Percentiles rank a stretch among this genome's conserved stretches.
phyloP scores from a whole-genome alignment of 2,329 filamentous ascomycete genomes.

The Pestalotiopsis fici region DNA sequence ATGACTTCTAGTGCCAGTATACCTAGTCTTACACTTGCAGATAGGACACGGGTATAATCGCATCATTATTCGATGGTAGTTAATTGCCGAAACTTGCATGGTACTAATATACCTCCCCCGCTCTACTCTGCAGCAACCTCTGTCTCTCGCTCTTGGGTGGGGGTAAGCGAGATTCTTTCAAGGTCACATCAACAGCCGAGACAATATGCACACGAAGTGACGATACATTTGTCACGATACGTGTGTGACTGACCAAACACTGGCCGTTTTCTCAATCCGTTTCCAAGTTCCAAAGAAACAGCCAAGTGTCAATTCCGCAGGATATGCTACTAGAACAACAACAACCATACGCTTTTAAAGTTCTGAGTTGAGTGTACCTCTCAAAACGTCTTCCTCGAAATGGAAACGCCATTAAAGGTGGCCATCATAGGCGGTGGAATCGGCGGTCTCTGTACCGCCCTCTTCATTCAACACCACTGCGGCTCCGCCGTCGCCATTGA shows the following conservation, averaged over 20 bases:
- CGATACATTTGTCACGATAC: too few species aligned
- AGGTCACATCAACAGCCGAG: not conserved
- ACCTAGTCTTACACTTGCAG: too few species aligned
- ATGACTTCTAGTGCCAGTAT: not conserved
- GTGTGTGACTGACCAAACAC: too few species aligned
- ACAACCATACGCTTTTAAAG: too few species aligned
- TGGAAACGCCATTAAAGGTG: constrained; percentile 14
- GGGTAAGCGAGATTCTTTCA: not conserved
- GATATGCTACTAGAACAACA: too few species aligned
- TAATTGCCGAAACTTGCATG: not conserved
- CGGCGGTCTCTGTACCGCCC: constrained; percentile 35
- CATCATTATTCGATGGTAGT: not conserved
- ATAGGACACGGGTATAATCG: not conserved
- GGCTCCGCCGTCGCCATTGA: constrained; percentile 21
- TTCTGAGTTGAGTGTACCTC: not conserved
- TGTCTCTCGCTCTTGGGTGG: not conserved
- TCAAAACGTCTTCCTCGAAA: not conserved
- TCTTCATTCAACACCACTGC: constrained; percentile 34
- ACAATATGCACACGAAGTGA: not conserved
- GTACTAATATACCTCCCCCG: not conserved
- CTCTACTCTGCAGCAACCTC: not conserved
- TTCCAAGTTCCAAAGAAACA: too few species aligned
- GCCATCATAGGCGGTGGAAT: constrained; percentile 41
- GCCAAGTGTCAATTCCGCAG: too few species aligned
- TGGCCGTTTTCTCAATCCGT: too few species aligned